Evolutionary conservation across 129 eudicot species (phyloP), one percentile per base, ranked within the genome.

Genomic region (Saussurea involucrata): DNA sequence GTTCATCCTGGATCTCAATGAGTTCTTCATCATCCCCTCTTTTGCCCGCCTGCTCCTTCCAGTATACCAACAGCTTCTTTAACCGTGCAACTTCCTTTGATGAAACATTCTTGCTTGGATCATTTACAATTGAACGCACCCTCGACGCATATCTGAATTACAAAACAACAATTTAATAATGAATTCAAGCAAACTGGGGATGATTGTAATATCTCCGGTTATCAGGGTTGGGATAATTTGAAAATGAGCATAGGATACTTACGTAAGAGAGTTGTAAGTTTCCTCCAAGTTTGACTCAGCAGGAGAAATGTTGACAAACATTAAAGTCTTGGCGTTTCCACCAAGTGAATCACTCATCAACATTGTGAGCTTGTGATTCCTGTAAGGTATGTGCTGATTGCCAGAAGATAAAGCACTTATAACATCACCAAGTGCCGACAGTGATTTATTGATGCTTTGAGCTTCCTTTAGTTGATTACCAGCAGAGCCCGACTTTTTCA

Each of bases 311-410:
- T 92, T 95, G 8, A 95, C 99, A 31, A 95, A 95, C 99, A 95
- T 95, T 40, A 95, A 83, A 1, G 99, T 95, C 76, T 95, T 95
- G 1, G 99, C 97, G 68, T 95, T 95, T 15, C 99, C 99, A 25
- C 99, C 99, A 0, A 95, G 88, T 6, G 99, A 95, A 81, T 95
- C 99, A 37, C 97, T 95, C 99, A 95, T 95, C 74, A 95, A 67
- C 97, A 95, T 92, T 4, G 97, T 95, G 21, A 95, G 87, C 63
- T 92, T 95, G 78, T 95, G 99, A 78, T 95, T 95, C 70, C 99
- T 74, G 68, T 95, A 95, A 3, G 99, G 99, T 6, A 95, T 95
- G 81, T 95, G 99, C n/a, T 90, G 99, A 72, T 78, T 88, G 61
- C 92, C 89, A 3, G 97, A 77, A 49, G 99, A 85, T 53, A 95